Conservation (phyloP, 805 yeast genomes). For the Pichia occidentalis region DNA sequence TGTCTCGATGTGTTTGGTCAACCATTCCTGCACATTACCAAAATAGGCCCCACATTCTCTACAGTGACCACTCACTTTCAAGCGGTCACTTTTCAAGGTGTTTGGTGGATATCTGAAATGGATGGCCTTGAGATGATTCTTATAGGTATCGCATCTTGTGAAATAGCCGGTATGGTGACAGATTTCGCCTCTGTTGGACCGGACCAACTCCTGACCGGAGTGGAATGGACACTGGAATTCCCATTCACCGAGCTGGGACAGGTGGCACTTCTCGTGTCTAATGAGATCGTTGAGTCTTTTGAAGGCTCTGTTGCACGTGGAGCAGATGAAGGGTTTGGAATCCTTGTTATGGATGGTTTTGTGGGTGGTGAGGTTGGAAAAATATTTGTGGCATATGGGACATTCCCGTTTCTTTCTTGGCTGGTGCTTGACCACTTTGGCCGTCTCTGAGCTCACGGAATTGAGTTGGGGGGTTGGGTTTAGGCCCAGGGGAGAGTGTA, state of each 20-base stretch:
- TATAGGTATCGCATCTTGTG: constrained; percentile 85
- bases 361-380: constrained; percentile 79
- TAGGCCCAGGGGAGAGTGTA: constrained; percentile 1
- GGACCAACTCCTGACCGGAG: constrained; percentile 7
- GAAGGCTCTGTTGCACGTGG: constrained; percentile 75
- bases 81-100: constrained; percentile 71
- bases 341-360: constrained; percentile 71
- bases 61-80: constrained; percentile 65
- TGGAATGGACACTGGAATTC: constrained; percentile 77
- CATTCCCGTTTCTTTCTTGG: constrained; percentile 33
- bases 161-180: constrained; percentile 85
- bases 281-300: constrained; percentile 82
- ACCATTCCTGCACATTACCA: constrained; percentile 72
- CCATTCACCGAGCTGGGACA: constrained; percentile 64
- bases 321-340: constrained; percentile 71
- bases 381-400: constrained; percentile 39
- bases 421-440: constrained; percentile 3
- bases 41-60: constrained; percentile 67
- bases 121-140: constrained; percentile 82
- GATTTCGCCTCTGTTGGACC: constrained; percentile 15
- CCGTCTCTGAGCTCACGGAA: background rate
- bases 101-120: constrained; percentile 88
- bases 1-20: constrained; percentile 61
- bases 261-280: constrained; percentile 80
- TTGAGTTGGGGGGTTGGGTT: background rate